Evolutionary conservation across 2,329 filamentous ascomycete genomes (phyloP).

Genomic region (Diplodia corticola): DNA sequence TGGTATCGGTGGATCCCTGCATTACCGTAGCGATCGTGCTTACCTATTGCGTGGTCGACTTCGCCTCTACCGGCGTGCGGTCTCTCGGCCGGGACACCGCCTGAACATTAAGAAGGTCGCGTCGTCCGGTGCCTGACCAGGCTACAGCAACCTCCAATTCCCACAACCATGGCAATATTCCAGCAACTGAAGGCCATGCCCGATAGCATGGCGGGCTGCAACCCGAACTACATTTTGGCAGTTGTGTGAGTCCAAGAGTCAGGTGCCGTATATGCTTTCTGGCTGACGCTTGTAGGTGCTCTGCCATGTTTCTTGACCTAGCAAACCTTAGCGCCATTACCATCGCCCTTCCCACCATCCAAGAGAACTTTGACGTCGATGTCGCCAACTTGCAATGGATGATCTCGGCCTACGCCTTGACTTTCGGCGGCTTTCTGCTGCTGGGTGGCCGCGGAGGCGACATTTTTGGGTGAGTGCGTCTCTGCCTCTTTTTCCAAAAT

Average conservation of each 20-base stretch:
- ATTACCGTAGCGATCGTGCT: not conserved
- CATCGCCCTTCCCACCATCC: conserved; percentile 23
- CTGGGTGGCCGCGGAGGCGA: conserved; percentile 22
- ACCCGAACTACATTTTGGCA: not conserved
- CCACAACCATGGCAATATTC: not conserved
- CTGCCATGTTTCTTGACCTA: conserved; percentile 23
- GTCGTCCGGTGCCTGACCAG: not conserved
- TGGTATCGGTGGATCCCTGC: not conserved
- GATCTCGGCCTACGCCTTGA: conserved; percentile 22
- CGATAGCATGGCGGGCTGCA: not conserved
- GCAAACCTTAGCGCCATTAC: conserved; percentile 22
- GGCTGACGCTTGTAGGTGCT: conserved; percentile 12
- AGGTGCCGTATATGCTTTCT: no score
- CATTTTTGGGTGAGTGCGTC: conserved; percentile 5
- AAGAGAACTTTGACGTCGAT: conserved; percentile 11
- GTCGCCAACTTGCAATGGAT: conserved; percentile 21
- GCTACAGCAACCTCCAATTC: not conserved
- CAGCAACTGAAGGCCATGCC: not conserved
- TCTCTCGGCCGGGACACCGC: conserved; percentile 9
- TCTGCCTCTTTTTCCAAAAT: not conserved
- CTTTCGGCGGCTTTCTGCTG: conserved; percentile 18
- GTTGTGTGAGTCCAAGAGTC: conserved; percentile 1
- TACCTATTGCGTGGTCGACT: not conserved
- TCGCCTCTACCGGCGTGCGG: not conserved
- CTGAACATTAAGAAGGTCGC: not conserved